Percentiles rank a stretch among this genome's conserved stretches.
Evolutionary conservation across 1,284 basidiomycete genomes (phyloP).

Genomic region (Rhodotorula mucilaginosa): DNA sequence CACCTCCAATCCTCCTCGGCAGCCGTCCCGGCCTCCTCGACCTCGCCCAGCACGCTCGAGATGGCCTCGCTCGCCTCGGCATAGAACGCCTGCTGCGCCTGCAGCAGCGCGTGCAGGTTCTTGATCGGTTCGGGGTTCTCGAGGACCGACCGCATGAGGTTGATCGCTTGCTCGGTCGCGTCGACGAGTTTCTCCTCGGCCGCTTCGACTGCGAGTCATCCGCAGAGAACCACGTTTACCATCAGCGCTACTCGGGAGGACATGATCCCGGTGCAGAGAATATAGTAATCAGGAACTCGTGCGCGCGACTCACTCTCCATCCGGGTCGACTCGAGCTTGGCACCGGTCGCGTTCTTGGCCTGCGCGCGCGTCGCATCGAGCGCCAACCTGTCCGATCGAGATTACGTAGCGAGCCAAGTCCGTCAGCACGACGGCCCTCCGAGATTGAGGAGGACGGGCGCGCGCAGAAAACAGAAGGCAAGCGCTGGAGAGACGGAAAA

Average conservation of each 20-base stretch:
- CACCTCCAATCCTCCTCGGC: slow-evolving; percentile 73
- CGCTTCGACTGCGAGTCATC: slow-evolving; percentile 72
- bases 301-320: slow-evolving; percentile 40
- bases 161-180: slow-evolving; percentile 96
- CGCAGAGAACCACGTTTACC: no score
- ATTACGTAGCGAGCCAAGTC: no score
- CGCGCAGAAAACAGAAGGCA: background rate
- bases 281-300: no score
- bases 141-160: slow-evolving; percentile 94
- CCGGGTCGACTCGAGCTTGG: slow-evolving; percentile 81
- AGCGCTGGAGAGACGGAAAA: slow-evolving; percentile 42
- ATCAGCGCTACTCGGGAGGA: no score
- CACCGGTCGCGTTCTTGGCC: slow-evolving; percentile 66
- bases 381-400: slow-evolving; percentile 17
- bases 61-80: slow-evolving; percentile 69
- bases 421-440: background rate
- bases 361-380: slow-evolving; percentile 51
- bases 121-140: slow-evolving; percentile 96
- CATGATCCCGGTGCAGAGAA: no score
- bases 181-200: slow-evolving; percentile 94
- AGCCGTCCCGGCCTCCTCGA: slow-evolving; percentile 82
- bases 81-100: slow-evolving; percentile 84
- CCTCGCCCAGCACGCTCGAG: slow-evolving; percentile 15
- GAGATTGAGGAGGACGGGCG: background rate
- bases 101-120: slow-evolving; percentile 86